These are phyloP conservation scores for Phytophthora tentaculata DNA, from an alignment of 352 stramenopile species.

Conservation along the genomic window DNA sequence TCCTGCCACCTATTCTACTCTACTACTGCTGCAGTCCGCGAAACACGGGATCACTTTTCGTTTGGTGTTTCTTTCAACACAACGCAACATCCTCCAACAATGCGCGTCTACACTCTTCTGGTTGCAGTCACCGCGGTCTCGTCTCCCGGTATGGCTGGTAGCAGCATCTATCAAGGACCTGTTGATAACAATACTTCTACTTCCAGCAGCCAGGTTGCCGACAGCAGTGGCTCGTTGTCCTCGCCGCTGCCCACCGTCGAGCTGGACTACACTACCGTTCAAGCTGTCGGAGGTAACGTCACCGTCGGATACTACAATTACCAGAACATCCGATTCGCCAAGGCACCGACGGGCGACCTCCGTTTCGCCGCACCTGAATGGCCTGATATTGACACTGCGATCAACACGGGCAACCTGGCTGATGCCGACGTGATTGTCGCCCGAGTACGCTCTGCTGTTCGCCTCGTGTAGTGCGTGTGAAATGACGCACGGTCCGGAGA, in stretches of 20 bases:
- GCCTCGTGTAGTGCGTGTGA: slow-evolving; percentile 33
- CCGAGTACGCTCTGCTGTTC: background rate
- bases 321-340: slow-evolving; percentile 42
- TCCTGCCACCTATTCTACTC: too few relatives aligned
- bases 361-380: slow-evolving; percentile 34
- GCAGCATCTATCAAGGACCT: slow-evolving; percentile 7
- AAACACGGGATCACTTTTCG: too few relatives aligned
- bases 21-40: too few relatives aligned
- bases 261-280: slow-evolving; percentile 40
- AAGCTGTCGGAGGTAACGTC: slow-evolving; percentile 31
- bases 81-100: too few relatives aligned
- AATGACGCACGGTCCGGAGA: slow-evolving; percentile 35
- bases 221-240: slow-evolving; percentile 7
- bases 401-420: slow-evolving; percentile 37
- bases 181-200: background rate
- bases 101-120: slow-evolving; percentile 25
- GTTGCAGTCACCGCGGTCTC: slow-evolving; percentile 9
- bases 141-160: slow-evolving; percentile 8
- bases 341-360: slow-evolving; percentile 27
- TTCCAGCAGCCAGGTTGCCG: background rate
- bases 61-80: too few relatives aligned
- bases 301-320: slow-evolving; percentile 44
- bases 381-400: slow-evolving; percentile 26
- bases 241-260: slow-evolving; percentile 24
- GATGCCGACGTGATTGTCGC: slow-evolving; percentile 15